A percentile compares a stretch with the other conserved stretches of the same genome.
Evolutionary conservation across 2,329 filamentous ascomycete species (phyloP).

Genomic region (Fusarium luffae): DNA sequence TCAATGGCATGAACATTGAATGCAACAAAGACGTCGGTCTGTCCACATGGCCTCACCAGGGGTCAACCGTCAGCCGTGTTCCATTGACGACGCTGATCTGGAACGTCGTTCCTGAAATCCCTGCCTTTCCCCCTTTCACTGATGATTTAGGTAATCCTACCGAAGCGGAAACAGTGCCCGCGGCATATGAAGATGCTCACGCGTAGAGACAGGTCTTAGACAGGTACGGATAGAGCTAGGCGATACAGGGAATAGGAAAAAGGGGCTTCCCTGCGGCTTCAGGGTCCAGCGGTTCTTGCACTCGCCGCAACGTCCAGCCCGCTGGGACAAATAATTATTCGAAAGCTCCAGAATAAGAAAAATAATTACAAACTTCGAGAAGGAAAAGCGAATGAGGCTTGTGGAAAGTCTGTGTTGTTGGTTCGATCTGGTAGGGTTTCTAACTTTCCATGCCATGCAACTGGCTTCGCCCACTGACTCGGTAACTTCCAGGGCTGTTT

Average conservation of each 20-base stretch:
- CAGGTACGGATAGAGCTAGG: conserved; percentile 3
- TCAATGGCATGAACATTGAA: conserved; percentile 9
- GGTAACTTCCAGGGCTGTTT: conserved; percentile 8
- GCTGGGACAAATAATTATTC: conserved; percentile 14
- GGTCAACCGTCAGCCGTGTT: conserved; percentile 28
- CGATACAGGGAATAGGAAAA: conserved; percentile 14
- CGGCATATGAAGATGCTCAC: conserved; percentile 39
- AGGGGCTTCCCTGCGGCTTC: conserved; percentile 31
- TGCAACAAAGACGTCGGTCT: conserved; percentile 9
- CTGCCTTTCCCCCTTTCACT: conserved; percentile 26
- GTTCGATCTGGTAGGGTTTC: neutral
- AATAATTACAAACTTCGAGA: neutral
- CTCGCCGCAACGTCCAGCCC: conserved; percentile 37
- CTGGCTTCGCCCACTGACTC: conserved; percentile 35
- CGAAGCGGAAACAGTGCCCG: conserved; percentile 15
- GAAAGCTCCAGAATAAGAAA: conserved; percentile 15
- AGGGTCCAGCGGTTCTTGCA: conserved; percentile 16
- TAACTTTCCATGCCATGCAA: conserved; percentile 7
- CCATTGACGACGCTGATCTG: conserved; percentile 34
- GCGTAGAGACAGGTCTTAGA: neutral
- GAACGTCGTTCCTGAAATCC: conserved; percentile 23
- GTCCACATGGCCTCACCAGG: conserved; percentile 39
- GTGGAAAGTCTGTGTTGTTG: neutral
- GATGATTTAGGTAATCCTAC: conserved; percentile 22
- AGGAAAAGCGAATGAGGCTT: neutral